Percentiles rank a stretch among this genome's conserved stretches.
These are phyloP conservation scores for Hylodesmum podocarpum DNA, from an alignment of 306 rosid species.

Conservation along the genomic window DNA sequence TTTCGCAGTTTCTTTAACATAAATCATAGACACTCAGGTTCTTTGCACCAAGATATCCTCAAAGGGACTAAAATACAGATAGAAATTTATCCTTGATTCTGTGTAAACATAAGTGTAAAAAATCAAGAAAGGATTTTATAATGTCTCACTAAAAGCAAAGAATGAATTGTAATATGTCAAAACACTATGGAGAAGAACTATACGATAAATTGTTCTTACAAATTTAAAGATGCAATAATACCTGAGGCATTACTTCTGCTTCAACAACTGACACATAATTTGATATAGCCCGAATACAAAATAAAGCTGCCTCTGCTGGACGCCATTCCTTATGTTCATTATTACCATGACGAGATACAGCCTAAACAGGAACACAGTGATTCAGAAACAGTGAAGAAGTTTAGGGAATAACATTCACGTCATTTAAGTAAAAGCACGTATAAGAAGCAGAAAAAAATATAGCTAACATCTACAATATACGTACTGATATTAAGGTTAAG, in stretches of 20 bases:
- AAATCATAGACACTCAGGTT: neutral
- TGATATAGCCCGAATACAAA: conserved; percentile 94
- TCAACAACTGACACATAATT: conserved; percentile 81
- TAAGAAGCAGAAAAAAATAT: neutral
- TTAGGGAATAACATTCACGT: conserved; percentile 25
- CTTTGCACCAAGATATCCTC: neutral
- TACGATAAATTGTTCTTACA: neutral
- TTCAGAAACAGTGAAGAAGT: conserved; percentile 12
- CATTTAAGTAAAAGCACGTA: neutral
- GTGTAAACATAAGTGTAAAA: neutral
- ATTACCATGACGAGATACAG: conserved; percentile 70
- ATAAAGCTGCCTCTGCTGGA: conserved; percentile 94
- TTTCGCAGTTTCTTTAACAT: neutral
- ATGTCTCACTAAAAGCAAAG: neutral
- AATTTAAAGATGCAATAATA: conserved; percentile 39
- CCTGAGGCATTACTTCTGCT: conserved; percentile 98
- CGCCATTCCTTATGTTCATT: conserved; percentile 82
- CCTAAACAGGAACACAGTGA: conserved; percentile 45
- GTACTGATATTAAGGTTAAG: neutral
- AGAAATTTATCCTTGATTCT: conserved; percentile 9
- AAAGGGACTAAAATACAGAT: neutral
- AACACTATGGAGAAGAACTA: neutral
- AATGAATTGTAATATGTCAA: neutral
- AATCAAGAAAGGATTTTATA: neutral
- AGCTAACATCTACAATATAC: conserved; percentile 1